These are phyloP conservation scores for Ceratobasidium sp. DNA, from an alignment of 1,284 basidiomycete species.

Conservation along the genomic window DNA sequence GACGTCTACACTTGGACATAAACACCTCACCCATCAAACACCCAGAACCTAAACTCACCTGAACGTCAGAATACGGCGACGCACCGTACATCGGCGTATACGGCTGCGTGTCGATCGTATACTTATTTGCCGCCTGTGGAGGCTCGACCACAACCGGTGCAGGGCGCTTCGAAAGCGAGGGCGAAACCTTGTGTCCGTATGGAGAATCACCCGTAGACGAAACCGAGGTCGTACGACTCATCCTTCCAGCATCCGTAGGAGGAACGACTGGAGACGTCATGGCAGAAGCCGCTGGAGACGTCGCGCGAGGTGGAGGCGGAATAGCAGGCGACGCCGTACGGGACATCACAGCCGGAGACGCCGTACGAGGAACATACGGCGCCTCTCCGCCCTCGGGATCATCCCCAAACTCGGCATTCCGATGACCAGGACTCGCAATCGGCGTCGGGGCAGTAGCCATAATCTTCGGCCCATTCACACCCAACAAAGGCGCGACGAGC, in stretches of 20 bases:
- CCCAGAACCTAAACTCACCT: conserved; percentile 32
- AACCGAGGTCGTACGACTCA: conserved; percentile 39
- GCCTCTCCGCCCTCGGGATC: conserved; percentile 34
- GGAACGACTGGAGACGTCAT: neutral
- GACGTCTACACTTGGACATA: conserved; percentile 9
- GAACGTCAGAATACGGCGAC: conserved; percentile 42
- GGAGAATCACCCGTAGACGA: conserved; percentile 8
- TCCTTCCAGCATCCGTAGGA: neutral
- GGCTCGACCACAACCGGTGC: conserved; percentile 41
- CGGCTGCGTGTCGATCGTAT: conserved; percentile 35
- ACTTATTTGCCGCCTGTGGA: conserved; percentile 15
- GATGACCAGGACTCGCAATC: conserved; percentile 23
- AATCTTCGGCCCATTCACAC: conserved; percentile 32
- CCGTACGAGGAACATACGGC: neutral
- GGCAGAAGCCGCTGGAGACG: neutral
- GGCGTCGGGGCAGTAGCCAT: conserved; percentile 40
- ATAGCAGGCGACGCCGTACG: conserved; percentile 11
- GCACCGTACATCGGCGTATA: conserved; percentile 46
- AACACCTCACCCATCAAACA: neutral
- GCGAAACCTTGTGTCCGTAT: conserved; percentile 33
- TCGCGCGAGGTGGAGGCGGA: conserved; percentile 9
- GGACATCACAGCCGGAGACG: neutral
- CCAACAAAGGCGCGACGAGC: conserved; percentile 24
- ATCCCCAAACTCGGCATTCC: conserved; percentile 30
- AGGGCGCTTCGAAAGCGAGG: conserved; percentile 43